A percentile compares a stretch with the other conserved stretches of the same genome.
These are phyloP conservation scores for Aspergillus arachidicola DNA, from an alignment of 2,329 filamentous ascomycete species.

Conservation along the genomic window DNA sequence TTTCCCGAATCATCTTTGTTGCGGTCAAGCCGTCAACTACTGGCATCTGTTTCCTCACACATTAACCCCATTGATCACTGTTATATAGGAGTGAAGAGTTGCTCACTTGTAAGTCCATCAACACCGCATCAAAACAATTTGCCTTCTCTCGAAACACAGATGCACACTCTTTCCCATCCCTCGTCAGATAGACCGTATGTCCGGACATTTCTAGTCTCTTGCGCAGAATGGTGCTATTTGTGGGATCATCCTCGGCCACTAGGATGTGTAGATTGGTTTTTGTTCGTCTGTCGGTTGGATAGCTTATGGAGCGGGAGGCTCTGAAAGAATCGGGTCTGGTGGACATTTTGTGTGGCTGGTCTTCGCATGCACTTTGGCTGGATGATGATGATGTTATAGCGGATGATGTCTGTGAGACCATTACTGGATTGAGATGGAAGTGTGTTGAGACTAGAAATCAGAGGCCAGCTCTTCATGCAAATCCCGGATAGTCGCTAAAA, in stretches of 20 bases:
- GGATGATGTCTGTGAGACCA: neutral
- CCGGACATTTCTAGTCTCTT: slow-evolving; percentile 78
- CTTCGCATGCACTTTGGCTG: neutral
- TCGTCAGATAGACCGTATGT: slow-evolving; percentile 70
- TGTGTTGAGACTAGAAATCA: neutral
- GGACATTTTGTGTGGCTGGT: neutral
- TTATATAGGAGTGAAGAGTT: neutral
- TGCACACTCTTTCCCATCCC: slow-evolving; percentile 85
- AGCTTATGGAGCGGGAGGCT: neutral
- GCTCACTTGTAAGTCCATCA: slow-evolving; percentile 88
- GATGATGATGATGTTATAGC: neutral
- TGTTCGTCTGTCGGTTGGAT: neutral
- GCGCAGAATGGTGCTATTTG: slow-evolving; percentile 79
- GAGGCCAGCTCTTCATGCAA: slow-evolving; percentile 1
- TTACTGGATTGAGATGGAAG: neutral
- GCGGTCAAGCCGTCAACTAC: slow-evolving; percentile 83
- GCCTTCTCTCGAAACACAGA: slow-evolving; percentile 67
- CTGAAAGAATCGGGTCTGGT: neutral
- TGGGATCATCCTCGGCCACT: slow-evolving; percentile 84
- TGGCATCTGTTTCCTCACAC: slow-evolving; percentile 69
- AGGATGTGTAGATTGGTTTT: slow-evolving; percentile 54
- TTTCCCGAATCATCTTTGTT: slow-evolving; percentile 79
- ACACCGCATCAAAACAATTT: slow-evolving; percentile 70
- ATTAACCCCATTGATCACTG: neutral
- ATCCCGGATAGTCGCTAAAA: neutral